phyloP scores from a whole-genome alignment of 1,284 basidiomycete species.

The Apiotrichum gracile region DNA sequence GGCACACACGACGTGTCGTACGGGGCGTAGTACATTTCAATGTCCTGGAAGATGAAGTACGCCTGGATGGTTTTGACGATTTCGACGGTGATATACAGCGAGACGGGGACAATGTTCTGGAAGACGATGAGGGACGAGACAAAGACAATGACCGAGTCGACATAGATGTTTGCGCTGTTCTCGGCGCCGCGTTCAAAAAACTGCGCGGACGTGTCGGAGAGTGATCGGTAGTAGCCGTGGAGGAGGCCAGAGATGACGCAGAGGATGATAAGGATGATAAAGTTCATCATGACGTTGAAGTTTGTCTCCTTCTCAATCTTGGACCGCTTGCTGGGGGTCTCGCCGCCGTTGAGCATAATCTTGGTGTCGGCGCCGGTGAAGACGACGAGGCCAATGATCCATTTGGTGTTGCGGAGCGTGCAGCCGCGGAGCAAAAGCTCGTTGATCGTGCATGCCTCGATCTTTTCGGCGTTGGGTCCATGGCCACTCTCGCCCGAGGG shows the following conservation, averaged over 20 bases:
- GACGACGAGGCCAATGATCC: constrained; percentile 89
- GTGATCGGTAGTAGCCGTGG: constrained; percentile 55
- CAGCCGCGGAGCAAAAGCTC: constrained; percentile 90
- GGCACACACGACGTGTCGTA: constrained; percentile 82
- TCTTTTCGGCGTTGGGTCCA: constrained; percentile 31
- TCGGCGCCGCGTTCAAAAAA: constrained; percentile 66
- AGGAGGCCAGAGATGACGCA: constrained; percentile 57
- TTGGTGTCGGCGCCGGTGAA: constrained; percentile 96
- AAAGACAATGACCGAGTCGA: constrained; percentile 85
- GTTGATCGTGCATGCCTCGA: constrained; percentile 68
- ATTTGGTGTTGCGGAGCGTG: constrained; percentile 83
- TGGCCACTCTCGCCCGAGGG: constrained; percentile 15
- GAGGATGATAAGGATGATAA: constrained; percentile 70
- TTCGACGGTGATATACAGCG: constrained; percentile 95
- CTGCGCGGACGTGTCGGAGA: constrained; percentile 61
- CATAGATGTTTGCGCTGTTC: constrained; percentile 56
- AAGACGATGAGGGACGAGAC: constrained; percentile 86
- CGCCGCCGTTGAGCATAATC: constrained; percentile 94
- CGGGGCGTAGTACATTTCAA: constrained; percentile 92
- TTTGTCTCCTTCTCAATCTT: constrained; percentile 93
- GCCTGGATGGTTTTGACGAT: constrained; percentile 96
- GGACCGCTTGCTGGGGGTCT: constrained; percentile 80
- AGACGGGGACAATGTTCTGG: constrained; percentile 97
- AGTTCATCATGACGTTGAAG: constrained; percentile 87
- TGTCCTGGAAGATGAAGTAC: constrained; percentile 92